Conservation (phyloP, 2,329 filamentous ascomycete genomes). For the Ceratocystiopsis minuta region DNA sequence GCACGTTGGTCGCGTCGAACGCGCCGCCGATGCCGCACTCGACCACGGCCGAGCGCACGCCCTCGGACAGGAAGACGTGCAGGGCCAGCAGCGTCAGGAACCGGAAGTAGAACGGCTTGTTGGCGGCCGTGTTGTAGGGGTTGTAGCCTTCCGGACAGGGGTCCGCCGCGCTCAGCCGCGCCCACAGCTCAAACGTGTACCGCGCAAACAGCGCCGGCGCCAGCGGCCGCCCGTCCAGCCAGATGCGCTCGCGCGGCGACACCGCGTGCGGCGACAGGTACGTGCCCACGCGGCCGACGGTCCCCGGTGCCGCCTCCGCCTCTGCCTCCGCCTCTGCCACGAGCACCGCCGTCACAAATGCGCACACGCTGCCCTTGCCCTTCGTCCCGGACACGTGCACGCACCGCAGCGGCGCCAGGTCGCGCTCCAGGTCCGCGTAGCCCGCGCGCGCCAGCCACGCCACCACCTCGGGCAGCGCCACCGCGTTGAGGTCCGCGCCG, state of each 20-base stretch:
- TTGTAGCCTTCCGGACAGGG: constrained; percentile 19
- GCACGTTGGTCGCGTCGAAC: constrained; percentile 56
- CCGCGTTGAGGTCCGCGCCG: constrained; percentile 43
- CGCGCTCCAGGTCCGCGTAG: constrained; percentile 33
- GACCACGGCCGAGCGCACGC: constrained; percentile 61
- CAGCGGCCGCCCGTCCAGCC: constrained; percentile 56
- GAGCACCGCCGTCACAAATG: constrained; percentile 69
- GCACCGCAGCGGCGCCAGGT: constrained; percentile 26
- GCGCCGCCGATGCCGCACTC: constrained; percentile 82
- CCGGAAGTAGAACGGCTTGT: constrained; percentile 83
- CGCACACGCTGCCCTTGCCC: constrained; percentile 78
- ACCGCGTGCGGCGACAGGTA: constrained; percentile 79
- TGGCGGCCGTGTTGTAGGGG: constrained; percentile 30
- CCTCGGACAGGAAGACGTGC: constrained; percentile 61
- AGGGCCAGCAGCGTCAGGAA: constrained; percentile 80
- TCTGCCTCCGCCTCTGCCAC: constrained; percentile 13
- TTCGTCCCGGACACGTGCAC: constrained; percentile 90
- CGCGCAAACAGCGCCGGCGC: constrained; percentile 49
- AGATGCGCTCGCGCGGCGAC: constrained; percentile 68
- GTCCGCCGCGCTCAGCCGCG: constrained; percentile 27
- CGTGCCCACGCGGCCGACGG: constrained; percentile 39
- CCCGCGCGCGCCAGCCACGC: constrained; percentile 61
- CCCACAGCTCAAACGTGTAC: constrained; percentile 78
- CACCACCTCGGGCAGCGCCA: constrained; percentile 65
- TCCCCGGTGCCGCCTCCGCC: too few relatives aligned